Conservation (phyloP, 176 grass and related monocot species). For the Oryza punctata region DNA sequence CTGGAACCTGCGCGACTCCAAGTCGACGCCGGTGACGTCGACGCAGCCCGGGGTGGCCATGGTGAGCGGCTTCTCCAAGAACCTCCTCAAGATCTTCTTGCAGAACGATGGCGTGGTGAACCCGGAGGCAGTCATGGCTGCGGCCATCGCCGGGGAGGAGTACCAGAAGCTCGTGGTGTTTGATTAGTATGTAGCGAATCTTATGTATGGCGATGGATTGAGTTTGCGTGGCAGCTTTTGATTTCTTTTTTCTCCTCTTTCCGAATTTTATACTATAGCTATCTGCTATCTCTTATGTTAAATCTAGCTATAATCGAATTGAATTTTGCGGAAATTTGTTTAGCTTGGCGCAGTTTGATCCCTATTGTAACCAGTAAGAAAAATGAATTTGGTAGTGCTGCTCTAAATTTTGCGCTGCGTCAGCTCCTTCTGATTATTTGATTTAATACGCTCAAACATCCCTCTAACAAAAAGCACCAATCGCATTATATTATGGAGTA, state of each 20-base stretch:
- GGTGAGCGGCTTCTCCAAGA: conserved; percentile 85
- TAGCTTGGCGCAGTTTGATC: no score
- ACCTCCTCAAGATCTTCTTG: conserved; percentile 73
- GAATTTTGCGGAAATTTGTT: neutral
- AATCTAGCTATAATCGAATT: neutral
- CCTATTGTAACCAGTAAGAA: no score
- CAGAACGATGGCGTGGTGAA: conserved; percentile 36
- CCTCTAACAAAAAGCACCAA: no score
- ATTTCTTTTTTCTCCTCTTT: no score
- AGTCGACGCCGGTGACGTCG: conserved; percentile 51
- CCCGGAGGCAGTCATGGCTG: conserved; percentile 61
- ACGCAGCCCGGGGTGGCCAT: conserved; percentile 68
- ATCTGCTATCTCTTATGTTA: no score
- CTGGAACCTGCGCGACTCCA: conserved; percentile 75
- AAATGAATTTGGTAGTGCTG: no score
- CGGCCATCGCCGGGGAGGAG: conserved; percentile 55
- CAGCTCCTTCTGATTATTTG: no score
- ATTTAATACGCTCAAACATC: no score
- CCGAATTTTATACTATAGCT: neutral
- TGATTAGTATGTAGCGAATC: conserved; percentile 17
- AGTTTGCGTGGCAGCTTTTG: no score
- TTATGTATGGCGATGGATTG: no score
- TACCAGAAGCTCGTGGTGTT: conserved; percentile 63
- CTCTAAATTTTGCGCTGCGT: no score
- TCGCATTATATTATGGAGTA: no score